Conservation (phyloP, 139 green algal species). For the Chlamydomonas schloesseri region DNA sequence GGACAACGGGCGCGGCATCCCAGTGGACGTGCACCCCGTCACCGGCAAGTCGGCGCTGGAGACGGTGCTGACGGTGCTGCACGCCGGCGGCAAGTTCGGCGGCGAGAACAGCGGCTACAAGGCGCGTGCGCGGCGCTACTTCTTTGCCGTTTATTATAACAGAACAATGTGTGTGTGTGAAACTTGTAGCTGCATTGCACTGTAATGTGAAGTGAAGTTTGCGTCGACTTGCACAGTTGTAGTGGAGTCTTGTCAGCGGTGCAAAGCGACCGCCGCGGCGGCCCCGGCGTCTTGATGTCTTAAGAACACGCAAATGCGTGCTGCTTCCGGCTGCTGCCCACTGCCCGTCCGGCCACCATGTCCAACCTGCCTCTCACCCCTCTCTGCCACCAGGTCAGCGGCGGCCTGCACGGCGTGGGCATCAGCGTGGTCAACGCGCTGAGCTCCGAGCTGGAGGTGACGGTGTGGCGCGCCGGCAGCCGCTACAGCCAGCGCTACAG, state of each 20-base stretch:
- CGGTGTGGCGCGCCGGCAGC: conserved; percentile 19
- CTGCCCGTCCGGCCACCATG: no score
- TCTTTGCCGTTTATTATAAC: no score
- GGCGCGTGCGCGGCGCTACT: background rate
- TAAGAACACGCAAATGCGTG: no score
- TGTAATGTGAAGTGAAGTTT: no score
- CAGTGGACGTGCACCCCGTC: conserved; percentile 88
- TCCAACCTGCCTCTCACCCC: no score
- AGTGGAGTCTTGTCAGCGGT: no score
- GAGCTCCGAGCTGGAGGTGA: conserved; percentile 81
- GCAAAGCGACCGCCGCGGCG: no score
- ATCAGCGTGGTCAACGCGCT: conserved; percentile 97
- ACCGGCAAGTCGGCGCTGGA: conserved; percentile 89
- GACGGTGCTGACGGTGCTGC: conserved; percentile 93
- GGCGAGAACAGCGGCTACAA: conserved; percentile 72
- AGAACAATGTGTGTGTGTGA: background rate
- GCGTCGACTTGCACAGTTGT: no score
- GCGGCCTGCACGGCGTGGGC: conserved; percentile 97
- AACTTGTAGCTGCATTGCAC: no score
- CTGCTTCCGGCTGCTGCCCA: no score
- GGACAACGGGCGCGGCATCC: conserved; percentile 96
- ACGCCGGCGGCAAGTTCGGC: conserved; percentile 99
- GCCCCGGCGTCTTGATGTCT: no score
- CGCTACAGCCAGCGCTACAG: conserved; percentile 77
- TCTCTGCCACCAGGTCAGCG: conserved; percentile 87